Conservation (phyloP, 2,329 filamentous ascomycete species). For the Aspergillus flavus region DNA sequence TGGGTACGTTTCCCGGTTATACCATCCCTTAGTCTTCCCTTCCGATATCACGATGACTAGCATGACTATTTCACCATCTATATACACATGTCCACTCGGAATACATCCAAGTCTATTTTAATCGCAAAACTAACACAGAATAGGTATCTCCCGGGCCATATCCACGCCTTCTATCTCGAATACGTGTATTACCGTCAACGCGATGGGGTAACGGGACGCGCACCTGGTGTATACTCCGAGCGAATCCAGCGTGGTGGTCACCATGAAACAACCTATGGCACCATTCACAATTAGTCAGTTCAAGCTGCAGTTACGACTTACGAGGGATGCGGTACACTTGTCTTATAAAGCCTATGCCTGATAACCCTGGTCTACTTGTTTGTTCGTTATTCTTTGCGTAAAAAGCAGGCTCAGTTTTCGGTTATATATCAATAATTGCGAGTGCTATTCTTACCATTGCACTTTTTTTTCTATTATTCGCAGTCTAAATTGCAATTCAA, state of each 20-base stretch:
- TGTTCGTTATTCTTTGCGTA: neutral
- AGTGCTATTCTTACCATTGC: neutral
- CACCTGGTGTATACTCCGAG: conserved; percentile 44
- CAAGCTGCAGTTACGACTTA: neutral
- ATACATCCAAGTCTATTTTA: neutral
- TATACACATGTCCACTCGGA: neutral
- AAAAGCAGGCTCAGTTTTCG: neutral
- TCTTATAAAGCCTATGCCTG: neutral
- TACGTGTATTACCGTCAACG: conserved; percentile 79
- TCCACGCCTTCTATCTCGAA: conserved; percentile 79
- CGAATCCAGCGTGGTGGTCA: conserved; percentile 43
- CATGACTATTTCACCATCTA: neutral
- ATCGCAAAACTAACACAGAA: neutral
- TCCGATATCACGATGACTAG: neutral
- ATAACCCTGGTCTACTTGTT: neutral
- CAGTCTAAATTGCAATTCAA: neutral
- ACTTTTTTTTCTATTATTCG: neutral
- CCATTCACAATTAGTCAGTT: conserved; percentile 6
- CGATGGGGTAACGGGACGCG: conserved; percentile 27
- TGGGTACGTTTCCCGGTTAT: conserved; percentile 48
- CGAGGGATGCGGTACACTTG: neutral
- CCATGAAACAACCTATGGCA: conserved; percentile 28
- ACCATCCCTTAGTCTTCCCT: neutral
- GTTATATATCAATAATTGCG: neutral
- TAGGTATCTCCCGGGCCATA: conserved; percentile 74